These are phyloP conservation scores for Hsuehochloa calcarea DNA, from an alignment of 176 grass and related monocot species.

Conservation along the genomic window DNA sequence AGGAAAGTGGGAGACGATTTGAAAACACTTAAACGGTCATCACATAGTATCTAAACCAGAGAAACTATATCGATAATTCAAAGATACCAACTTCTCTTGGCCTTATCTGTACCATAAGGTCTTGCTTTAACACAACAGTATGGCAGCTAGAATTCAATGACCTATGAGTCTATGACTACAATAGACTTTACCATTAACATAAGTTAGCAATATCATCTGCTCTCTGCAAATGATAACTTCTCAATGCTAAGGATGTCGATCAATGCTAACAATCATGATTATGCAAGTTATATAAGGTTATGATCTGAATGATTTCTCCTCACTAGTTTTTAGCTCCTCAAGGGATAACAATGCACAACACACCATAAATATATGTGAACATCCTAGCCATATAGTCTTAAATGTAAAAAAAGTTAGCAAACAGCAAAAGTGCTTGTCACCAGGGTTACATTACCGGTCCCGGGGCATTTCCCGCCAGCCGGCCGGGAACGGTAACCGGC, in stretches of 20 bases:
- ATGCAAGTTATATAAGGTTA: not conserved
- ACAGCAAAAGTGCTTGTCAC: not conserved
- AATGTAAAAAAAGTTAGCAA: not conserved
- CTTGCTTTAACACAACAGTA: not conserved
- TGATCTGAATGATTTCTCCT: not conserved
- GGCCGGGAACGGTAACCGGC: too few species aligned
- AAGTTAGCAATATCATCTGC: not conserved
- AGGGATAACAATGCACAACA: not conserved
- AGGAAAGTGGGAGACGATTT: constrained; percentile 19
- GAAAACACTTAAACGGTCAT: constrained; percentile 6
- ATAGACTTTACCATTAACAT: not conserved
- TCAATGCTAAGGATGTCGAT: not conserved
- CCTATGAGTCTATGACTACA: not conserved
- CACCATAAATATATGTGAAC: not conserved
- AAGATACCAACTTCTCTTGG: not conserved
- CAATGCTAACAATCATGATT: constrained; percentile 12
- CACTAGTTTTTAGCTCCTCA: not conserved
- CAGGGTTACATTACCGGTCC: too few species aligned
- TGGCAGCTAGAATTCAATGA: not conserved
- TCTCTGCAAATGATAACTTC: not conserved
- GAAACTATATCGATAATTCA: not conserved
- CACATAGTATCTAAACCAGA: constrained; percentile 5
- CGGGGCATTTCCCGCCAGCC: too few species aligned
- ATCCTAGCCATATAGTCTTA: not conserved
- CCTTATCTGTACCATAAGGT: not conserved